Evolutionary conservation across 2,329 filamentous ascomycete species (phyloP), one percentile per base, ranked within the genome.

Genomic region (Xylaria sp.): DNA sequence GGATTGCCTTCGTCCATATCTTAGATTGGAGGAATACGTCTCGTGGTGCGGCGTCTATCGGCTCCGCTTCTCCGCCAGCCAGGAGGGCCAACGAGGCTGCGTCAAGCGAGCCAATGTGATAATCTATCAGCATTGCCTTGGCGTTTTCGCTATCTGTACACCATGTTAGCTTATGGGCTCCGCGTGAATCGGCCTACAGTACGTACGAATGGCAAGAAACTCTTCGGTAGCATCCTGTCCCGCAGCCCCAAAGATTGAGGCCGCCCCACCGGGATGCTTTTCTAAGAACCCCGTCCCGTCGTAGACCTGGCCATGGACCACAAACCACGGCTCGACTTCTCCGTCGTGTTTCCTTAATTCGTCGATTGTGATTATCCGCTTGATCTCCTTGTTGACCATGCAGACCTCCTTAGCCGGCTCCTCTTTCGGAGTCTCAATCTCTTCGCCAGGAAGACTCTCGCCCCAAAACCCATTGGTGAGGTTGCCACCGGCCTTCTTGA

Each of bases 171-270:
- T 26, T 48, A 34, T 26, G 6, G 16, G 29, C 11, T 13, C 29
- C 29, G 29, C 8, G 11, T 13, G 29, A 13, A 34, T 34, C 11
- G 29, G 8, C 29, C 29, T 34, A 13, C 29, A 13, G 29, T 34
- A 80, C 89, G 80, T 78, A 93, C 90, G 92, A 64, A 97, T 97
- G 13, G 90, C 88, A 75, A 95, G 83, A 69, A 96, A 97, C 63
- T 97, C 92, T 65, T 96, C 92, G 0, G 89, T 89, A 8, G 84
- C 84, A 71, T 97, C 92, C 64, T 90, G 78, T 0, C 87, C 91
- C n/a, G 91, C 92, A 2, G 88, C 90, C 22, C 87, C 87, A 48
- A 88, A 80, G 67, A 97, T 96, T 65, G 90, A 94, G 59, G 89
- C 84, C 2, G 90, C 91, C 46, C 92, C 92, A 47, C 92, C 92